phyloP scores from a whole-genome alignment of 2,329 filamentous ascomycete species.

The Escovopsis weberi region DNA sequence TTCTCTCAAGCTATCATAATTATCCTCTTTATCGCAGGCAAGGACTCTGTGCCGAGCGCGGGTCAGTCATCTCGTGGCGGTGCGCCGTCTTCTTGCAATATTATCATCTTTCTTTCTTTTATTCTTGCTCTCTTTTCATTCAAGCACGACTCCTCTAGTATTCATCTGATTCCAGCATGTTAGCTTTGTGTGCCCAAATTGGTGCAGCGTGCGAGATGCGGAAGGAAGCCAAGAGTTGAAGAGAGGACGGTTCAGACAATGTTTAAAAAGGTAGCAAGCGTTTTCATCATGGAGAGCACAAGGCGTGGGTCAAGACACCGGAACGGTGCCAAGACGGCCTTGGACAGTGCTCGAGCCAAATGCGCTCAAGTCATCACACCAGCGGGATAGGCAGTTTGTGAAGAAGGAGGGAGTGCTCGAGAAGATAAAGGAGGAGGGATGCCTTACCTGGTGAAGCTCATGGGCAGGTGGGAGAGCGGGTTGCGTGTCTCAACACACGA shows the following conservation, averaged over 20 bases:
- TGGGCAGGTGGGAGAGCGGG: neutral
- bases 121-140: neutral
- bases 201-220: no score
- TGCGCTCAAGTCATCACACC: slow-evolving; percentile 99
- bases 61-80: slow-evolving; percentile 12
- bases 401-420: slow-evolving; percentile 2
- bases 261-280: slow-evolving; percentile 84
- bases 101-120: neutral
- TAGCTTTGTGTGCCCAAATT: slow-evolving; percentile 1
- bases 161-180: neutral
- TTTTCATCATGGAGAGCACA: slow-evolving; percentile 92
- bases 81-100: no score
- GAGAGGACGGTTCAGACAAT: slow-evolving; percentile 61
- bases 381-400: slow-evolving; percentile 14
- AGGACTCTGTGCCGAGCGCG: slow-evolving; percentile 51
- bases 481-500: slow-evolving; percentile 7
- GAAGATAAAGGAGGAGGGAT: neutral
- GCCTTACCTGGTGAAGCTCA: slow-evolving; percentile 5
- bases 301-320: slow-evolving; percentile 46
- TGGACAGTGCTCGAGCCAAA: slow-evolving; percentile 98
- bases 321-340: slow-evolving; percentile 53
- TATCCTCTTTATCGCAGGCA: slow-evolving; percentile 86
- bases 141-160: neutral
- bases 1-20: slow-evolving; percentile 62
- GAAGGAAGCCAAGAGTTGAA: neutral